Percentiles rank a stretch among this genome's conserved stretches.
Conservation (phyloP, 2,329 filamentous ascomycete species). For the Alternaria viburni region DNA sequence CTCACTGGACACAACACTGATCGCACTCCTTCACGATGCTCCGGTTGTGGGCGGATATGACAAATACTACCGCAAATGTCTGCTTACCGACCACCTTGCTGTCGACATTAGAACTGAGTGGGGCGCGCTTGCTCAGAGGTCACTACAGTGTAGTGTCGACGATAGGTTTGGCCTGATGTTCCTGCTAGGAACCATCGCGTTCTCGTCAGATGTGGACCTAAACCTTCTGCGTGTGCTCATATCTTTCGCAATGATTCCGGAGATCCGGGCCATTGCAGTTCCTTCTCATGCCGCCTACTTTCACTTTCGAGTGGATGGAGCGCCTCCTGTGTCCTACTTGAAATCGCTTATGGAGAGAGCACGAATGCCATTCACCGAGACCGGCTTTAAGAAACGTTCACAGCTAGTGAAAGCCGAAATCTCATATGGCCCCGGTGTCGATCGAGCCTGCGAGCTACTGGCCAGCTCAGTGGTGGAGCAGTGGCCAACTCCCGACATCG, state of each 20-base stretch:
- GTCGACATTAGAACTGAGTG: slow-evolving; percentile 50
- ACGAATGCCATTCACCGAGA: slow-evolving; percentile 41
- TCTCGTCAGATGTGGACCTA: slow-evolving; percentile 49
- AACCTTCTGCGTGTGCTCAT: slow-evolving; percentile 52
- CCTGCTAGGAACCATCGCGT: slow-evolving; percentile 55
- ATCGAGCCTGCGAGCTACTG: slow-evolving; percentile 46
- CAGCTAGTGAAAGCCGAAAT: slow-evolving; percentile 38
- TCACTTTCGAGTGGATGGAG: slow-evolving; percentile 46
- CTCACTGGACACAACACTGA: slow-evolving; percentile 8
- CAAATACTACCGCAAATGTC: slow-evolving; percentile 33
- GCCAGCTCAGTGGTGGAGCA: slow-evolving; percentile 48
- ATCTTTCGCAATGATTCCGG: slow-evolving; percentile 52
- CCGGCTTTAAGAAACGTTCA: slow-evolving; percentile 19
- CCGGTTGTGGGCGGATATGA: slow-evolving; percentile 50
- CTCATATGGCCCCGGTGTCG: slow-evolving; percentile 25
- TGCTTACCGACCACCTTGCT: slow-evolving; percentile 51
- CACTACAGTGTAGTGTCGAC: slow-evolving; percentile 26
- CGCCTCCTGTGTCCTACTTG: slow-evolving; percentile 25
- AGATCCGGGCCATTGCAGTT: slow-evolving; percentile 39
- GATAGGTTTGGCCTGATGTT: slow-evolving; percentile 54
- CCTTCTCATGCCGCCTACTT: slow-evolving; percentile 25
- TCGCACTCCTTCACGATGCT: slow-evolving; percentile 40
- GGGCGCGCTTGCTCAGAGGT: slow-evolving; percentile 53
- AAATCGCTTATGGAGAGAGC: slow-evolving; percentile 26
- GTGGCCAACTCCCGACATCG: slow-evolving; percentile 50